A percentile compares a stretch with the other conserved stretches of the same genome.
Evolutionary conservation across 768 basidiomycete species (phyloP).

Genomic region (Phaeotremella skinneri): DNA sequence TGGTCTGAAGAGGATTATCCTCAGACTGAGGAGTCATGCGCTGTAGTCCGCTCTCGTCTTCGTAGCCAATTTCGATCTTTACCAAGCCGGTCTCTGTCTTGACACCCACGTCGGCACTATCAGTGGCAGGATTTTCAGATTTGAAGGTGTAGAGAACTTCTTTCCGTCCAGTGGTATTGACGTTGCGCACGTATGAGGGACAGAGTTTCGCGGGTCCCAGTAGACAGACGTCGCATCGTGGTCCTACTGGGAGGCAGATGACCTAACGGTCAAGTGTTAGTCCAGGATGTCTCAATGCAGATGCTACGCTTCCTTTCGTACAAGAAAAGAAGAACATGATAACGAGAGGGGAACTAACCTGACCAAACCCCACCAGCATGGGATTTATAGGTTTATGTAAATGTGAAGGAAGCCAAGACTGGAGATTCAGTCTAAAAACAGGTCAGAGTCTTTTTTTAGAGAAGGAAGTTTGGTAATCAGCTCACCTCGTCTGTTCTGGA

Average conservation of each 20-base stretch:
- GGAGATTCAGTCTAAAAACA: slow-evolving; percentile 37
- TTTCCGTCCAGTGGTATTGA: slow-evolving; percentile 43
- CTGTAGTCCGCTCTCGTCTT: neutral
- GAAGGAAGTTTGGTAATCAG: too few relatives aligned
- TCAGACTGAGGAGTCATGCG: neutral
- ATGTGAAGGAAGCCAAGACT: slow-evolving; percentile 48
- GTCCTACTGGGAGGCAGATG: slow-evolving; percentile 49
- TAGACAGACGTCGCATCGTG: slow-evolving; percentile 49
- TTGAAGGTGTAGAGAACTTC: slow-evolving; percentile 42
- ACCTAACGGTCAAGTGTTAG: neutral
- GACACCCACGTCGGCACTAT: neutral
- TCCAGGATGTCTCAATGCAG: neutral
- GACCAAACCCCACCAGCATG: slow-evolving; percentile 50
- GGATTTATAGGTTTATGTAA: slow-evolving; percentile 51
- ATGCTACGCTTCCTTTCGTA: slow-evolving; percentile 1
- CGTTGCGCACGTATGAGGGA: slow-evolving; percentile 38
- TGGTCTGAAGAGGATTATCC: slow-evolving; percentile 17
- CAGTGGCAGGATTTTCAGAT: slow-evolving; percentile 16
- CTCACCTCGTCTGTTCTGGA: slow-evolving; percentile 81
- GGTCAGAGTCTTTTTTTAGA: neutral
- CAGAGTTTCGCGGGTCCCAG: slow-evolving; percentile 42
- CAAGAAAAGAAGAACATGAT: neutral
- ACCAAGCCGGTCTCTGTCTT: slow-evolving; percentile 10
- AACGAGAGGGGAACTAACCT: too few relatives aligned
- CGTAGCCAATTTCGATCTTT: slow-evolving; percentile 12